phyloP scores from a whole-genome alignment of 1,284 basidiomycete genomes.

The Kalmanozyma brasiliensis region DNA sequence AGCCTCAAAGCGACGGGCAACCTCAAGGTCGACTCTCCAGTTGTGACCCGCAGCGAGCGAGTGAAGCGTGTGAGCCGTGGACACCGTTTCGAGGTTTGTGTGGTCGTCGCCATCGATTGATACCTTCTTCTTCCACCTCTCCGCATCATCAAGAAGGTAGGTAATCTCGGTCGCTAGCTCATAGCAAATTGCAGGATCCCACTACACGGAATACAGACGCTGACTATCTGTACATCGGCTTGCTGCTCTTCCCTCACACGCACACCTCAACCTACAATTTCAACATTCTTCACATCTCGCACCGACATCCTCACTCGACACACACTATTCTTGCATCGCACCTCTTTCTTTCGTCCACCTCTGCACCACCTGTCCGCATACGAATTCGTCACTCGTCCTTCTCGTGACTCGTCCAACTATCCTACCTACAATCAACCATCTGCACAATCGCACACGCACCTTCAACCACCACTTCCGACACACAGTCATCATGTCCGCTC shows the following conservation, averaged over 20 bases:
- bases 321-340: slow-evolving; percentile 5
- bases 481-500: slow-evolving; percentile 58
- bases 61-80: slow-evolving; percentile 1
- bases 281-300: slow-evolving; percentile 4
- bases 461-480: slow-evolving; percentile 8
- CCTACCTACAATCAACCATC: background rate
- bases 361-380: background rate
- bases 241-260: slow-evolving; percentile 5
- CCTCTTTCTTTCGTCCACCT: background rate
- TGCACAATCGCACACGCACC: slow-evolving; percentile 1
- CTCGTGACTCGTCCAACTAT: background rate
- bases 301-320: slow-evolving; percentile 15
- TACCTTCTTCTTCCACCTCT: slow-evolving; percentile 44
- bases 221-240: slow-evolving; percentile 23
- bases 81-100: slow-evolving; percentile 22
- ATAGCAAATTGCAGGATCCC: slow-evolving; percentile 7
- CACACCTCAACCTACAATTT: background rate
- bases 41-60: background rate
- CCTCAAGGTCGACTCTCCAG: background rate
- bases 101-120: slow-evolving; percentile 22
- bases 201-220: slow-evolving; percentile 14
- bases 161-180: slow-evolving; percentile 30
- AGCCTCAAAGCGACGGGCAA: background rate
- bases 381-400: background rate
- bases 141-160: slow-evolving; percentile 57